phyloP scores from a whole-genome alignment of 805 yeast species.

The Maudiozyma pseudohumilis region DNA sequence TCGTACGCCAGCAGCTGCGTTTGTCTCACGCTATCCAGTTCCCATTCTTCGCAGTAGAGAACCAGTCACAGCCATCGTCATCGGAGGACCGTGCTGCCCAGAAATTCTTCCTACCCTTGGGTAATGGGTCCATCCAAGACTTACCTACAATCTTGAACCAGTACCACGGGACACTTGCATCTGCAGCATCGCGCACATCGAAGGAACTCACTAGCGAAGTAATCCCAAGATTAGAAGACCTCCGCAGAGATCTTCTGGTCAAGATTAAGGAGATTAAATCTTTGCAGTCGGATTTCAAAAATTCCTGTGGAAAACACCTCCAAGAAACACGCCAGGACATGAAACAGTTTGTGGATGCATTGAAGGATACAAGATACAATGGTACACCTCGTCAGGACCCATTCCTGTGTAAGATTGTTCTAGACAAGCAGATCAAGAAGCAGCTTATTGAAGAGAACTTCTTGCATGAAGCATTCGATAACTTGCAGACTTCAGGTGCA shows the following conservation, averaged over 20 bases:
- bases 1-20: constrained; percentile 71
- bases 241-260: constrained; percentile 65
- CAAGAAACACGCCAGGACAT: constrained; percentile 52
- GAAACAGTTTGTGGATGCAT: constrained; percentile 44
- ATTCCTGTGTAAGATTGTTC: constrained; percentile 54
- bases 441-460: constrained; percentile 79
- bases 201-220: constrained; percentile 52
- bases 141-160: constrained; percentile 61
- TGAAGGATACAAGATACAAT: constrained; percentile 48
- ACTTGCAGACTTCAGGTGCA: constrained; percentile 78
- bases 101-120: constrained; percentile 61
- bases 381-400: constrained; percentile 58
- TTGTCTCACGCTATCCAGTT: constrained; percentile 65
- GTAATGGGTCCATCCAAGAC: constrained; percentile 75
- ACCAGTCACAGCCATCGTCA: constrained; percentile 22
- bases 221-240: constrained; percentile 56
- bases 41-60: constrained; percentile 27
- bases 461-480: constrained; percentile 78
- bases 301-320: constrained; percentile 60
- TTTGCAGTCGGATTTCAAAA: constrained; percentile 75
- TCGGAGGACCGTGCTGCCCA: constrained; percentile 18
- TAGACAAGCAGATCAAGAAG: constrained; percentile 68
- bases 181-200: constrained; percentile 46
- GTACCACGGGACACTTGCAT: constrained; percentile 53
- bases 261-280: constrained; percentile 83